phyloP scores from a whole-genome alignment of 177 flowering plant species.

The Vitis hybrid region DNA sequence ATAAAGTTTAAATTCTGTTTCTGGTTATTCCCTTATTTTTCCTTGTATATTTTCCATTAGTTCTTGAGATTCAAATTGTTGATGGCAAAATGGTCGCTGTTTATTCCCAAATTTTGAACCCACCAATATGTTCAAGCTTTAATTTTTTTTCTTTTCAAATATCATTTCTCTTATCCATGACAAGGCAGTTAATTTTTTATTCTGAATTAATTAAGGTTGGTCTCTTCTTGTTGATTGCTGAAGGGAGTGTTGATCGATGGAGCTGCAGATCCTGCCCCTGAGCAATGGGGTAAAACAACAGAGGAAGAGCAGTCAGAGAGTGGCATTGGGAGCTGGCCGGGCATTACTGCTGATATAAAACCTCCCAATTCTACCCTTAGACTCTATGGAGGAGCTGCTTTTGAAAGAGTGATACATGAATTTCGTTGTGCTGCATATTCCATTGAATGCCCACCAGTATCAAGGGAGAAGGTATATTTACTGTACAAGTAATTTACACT shows the following conservation, averaged over 20 bases:
- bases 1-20: background rate
- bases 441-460: slow-evolving; percentile 87
- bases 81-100: background rate
- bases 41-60: background rate
- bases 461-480: slow-evolving; percentile 84
- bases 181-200: background rate
- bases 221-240: slow-evolving; percentile 11
- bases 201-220: background rate
- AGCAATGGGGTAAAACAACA: slow-evolving; percentile 96
- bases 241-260: slow-evolving; percentile 89
- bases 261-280: slow-evolving; percentile 97
- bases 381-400: slow-evolving; percentile 99
- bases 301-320: slow-evolving; percentile 75
- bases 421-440: slow-evolving; percentile 95
- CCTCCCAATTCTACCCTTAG: slow-evolving; percentile 91
- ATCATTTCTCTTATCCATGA: background rate
- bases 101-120: background rate
- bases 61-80: background rate
- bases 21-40: background rate
- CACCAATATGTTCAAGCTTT: too few species aligned
- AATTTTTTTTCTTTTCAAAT: background rate
- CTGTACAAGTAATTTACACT: background rate
- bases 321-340: slow-evolving; percentile 93
- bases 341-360: slow-evolving; percentile 61
- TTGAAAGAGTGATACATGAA: slow-evolving; percentile 97